Base-by-base conservation (phyloP, 495 filamentous ascomycete species). In the Glutinoglossum americanum region DNA sequence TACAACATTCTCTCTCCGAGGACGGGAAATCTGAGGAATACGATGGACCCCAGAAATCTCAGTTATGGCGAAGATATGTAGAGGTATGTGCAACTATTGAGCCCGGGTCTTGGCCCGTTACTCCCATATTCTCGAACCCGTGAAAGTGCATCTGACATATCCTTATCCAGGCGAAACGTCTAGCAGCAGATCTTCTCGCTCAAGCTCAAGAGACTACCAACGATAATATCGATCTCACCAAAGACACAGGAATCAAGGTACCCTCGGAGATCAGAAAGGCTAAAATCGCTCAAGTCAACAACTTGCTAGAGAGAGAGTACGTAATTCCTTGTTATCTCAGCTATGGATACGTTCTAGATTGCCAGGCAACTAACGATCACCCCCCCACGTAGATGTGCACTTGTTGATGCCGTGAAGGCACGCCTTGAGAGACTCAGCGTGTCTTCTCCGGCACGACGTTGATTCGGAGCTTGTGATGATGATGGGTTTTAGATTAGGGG, bases 221-320 rank as follows among this genome's bases (percentile, higher is more conserved):
- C 44, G 62, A 63, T 51, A 65, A 64, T 28, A 59, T 56, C 28
- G 64, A 62, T 27, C 64, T 60, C 27, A 63, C 54, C 35, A 66
- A 66, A 41, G 65, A 66, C 30, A 53, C 41, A 19, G 47, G 27
- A 33, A 37, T 58, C 37, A 47, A 51, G 70, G 80, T 89, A 48
- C 83, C 84, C 8, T 72, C 79, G 51, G 78, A 82, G 47, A 69
- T 87, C 44, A 76, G 84, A 60, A 80, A 76, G 58, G 78, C 76
- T 27, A 85, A 83, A 71, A 67, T 85, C 59, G 71, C 72, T 17
- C 80, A 87, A 67, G 79, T 85, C 11, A 83, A 82, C 73, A 70
- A 69, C 57, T 73, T 87, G 67, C 72, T 89, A 61, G 83, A 87
- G 44, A 72, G 84, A 66, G 83, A 89, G 73, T 59, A 37, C 25